Evolutionary conservation across 208 protist genomes (phyloP).

Genomic region (Novymonas esmeraldas): DNA sequence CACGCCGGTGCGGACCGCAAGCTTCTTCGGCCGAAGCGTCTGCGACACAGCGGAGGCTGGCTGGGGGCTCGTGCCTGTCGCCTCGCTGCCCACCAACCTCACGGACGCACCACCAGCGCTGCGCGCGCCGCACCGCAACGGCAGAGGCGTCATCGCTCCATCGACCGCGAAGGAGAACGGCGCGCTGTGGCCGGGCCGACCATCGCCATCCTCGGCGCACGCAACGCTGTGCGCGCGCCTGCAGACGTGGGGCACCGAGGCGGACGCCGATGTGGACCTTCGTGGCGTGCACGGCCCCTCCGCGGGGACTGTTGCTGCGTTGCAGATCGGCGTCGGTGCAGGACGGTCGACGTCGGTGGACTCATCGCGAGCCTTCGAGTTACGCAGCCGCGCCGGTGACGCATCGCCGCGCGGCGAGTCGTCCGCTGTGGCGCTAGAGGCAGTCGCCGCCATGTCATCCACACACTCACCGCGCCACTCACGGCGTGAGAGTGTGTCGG

Average conservation of each 20-base stretch:
- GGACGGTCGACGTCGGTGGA: no score
- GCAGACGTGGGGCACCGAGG: slow-evolving; percentile 9
- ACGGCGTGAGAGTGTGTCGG: background rate
- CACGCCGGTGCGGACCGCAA: no score
- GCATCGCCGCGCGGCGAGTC: no score
- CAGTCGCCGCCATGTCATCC: no score
- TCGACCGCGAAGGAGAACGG: background rate
- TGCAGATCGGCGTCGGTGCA: no score
- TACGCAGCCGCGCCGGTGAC: no score
- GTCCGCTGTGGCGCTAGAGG: no score
- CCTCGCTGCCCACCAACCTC: background rate
- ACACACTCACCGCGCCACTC: background rate
- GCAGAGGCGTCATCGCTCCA: background rate
- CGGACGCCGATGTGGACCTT: background rate
- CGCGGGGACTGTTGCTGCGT: no score
- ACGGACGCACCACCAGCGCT: background rate
- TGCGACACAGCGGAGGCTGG: background rate
- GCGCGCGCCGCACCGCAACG: background rate
- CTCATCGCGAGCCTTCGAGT: no score
- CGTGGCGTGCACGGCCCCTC: no score
- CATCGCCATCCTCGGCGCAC: background rate
- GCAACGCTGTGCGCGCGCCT: slow-evolving; percentile 6
- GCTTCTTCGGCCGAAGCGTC: no score
- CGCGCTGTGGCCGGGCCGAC: no score
- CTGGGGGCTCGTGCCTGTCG: background rate